A percentile compares a stretch with the other conserved stretches of the same genome.
Conservation (phyloP, 805 yeast genomes). For the Candida insectalens region DNA sequence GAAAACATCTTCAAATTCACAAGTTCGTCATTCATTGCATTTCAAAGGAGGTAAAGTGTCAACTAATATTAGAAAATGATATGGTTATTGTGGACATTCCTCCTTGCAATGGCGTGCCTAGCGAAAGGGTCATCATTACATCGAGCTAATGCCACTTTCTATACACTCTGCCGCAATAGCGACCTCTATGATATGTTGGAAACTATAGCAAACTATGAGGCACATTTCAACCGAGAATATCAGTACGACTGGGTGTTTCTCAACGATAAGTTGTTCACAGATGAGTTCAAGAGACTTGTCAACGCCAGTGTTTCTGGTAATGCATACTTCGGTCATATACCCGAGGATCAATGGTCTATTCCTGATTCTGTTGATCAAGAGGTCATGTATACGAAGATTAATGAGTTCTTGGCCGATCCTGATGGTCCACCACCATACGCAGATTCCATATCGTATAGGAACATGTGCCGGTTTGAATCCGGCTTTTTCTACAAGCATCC, state of each 20-base stretch:
- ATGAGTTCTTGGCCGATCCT: slow-evolving; percentile 12
- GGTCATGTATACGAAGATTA: slow-evolving; percentile 12
- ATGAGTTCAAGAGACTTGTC: slow-evolving; percentile 42
- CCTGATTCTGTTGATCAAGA: slow-evolving; percentile 31
- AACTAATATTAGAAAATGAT: too few species aligned
- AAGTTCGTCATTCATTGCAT: too few species aligned
- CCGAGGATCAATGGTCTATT: slow-evolving; percentile 56
- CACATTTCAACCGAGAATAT: slow-evolving; percentile 50
- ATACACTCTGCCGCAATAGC: slow-evolving; percentile 59
- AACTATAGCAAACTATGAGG: slow-evolving; percentile 55
- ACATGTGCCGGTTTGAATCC: slow-evolving; percentile 84
- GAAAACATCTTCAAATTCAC: too few species aligned
- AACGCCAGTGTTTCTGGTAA: slow-evolving; percentile 46
- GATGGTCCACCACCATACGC: slow-evolving; percentile 48
- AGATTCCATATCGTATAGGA: slow-evolving; percentile 55
- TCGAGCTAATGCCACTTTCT: slow-evolving; percentile 55
- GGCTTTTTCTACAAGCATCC: slow-evolving; percentile 77
- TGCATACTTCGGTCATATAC: slow-evolving; percentile 54
- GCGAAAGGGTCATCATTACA: not conserved
- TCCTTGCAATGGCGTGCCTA: too few species aligned
- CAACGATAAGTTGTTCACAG: slow-evolving; percentile 57
- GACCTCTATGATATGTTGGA: slow-evolving; percentile 50
- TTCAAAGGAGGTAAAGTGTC: too few species aligned
- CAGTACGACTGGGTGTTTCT: slow-evolving; percentile 76
- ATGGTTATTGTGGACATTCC: too few species aligned